phyloP scores from a whole-genome alignment of 2,329 filamentous ascomycete species.

The Chaetomium sp. region DNA sequence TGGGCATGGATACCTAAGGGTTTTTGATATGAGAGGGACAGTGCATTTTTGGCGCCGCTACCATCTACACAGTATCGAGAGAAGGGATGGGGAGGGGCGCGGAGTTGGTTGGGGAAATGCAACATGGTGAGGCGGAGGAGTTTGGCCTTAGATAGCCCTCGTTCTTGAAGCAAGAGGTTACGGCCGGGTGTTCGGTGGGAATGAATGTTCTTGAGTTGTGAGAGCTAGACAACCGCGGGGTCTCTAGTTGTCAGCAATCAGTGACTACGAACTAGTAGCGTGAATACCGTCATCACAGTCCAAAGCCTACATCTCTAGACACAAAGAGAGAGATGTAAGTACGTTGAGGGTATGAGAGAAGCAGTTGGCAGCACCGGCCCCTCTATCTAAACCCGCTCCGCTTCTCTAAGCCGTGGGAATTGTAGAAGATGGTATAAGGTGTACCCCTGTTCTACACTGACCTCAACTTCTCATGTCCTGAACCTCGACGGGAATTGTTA shows the following conservation, averaged over 20 bases:
- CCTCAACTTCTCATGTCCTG: too few relatives aligned
- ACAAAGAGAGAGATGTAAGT: too few relatives aligned
- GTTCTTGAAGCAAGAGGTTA: background rate
- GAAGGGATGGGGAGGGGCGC: too few relatives aligned
- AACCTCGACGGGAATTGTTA: too few relatives aligned
- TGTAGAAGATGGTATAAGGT: too few relatives aligned
- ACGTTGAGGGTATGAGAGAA: too few relatives aligned
- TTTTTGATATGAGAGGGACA: background rate
- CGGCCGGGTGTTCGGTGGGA: background rate
- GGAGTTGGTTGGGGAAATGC: background rate
- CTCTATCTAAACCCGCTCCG: too few relatives aligned
- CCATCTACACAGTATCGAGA: background rate
- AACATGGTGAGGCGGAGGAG: background rate
- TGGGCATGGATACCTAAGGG: background rate
- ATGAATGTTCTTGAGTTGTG: background rate
- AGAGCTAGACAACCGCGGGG: background rate
- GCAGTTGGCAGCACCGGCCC: too few relatives aligned
- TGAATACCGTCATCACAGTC: background rate
- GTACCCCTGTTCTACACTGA: too few relatives aligned
- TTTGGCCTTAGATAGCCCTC: background rate
- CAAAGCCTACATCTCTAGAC: background rate
- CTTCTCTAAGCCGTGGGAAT: too few relatives aligned
- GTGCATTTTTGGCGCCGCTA: background rate
- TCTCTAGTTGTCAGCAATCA: too few relatives aligned
- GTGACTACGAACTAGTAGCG: too few relatives aligned